phyloP scores from a whole-genome alignment of 768 basidiomycete species.

The Plicaturopsis crispa region DNA sequence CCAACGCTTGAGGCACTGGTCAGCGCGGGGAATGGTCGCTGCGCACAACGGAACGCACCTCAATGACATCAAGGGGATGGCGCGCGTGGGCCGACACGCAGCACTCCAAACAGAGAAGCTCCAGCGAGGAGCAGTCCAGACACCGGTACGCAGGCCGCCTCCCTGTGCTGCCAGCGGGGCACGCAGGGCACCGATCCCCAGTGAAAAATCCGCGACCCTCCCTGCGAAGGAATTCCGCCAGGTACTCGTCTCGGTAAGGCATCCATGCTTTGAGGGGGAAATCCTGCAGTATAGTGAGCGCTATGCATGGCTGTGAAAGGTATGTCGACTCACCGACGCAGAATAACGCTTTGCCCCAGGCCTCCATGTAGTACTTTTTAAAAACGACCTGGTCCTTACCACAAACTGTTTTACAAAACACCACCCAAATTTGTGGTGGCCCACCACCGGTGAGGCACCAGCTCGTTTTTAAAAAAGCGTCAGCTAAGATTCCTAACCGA shows the following conservation, averaged over 20 bases:
- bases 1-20: not conserved
- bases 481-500: no score
- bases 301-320: no score
- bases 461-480: no score
- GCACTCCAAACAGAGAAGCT: not conserved
- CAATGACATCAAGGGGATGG: not conserved
- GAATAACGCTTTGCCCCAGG: no score
- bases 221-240: not conserved
- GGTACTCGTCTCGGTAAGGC: not conserved
- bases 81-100: not conserved
- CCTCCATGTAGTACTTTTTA: no score
- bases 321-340: no score
- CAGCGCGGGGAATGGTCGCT: not conserved
- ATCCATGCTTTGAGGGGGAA: not conserved
- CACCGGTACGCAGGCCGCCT: not conserved
- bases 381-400: no score
- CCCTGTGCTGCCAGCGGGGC: not conserved
- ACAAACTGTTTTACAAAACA: no score
- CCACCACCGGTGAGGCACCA: no score
- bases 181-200: not conserved
- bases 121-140: not conserved
- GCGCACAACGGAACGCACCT: not conserved
- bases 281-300: slow-evolving; percentile 1
- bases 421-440: no score
- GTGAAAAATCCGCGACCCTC: not conserved